Percentiles rank a stretch among this genome's conserved stretches.
These are phyloP conservation scores for Salix purpurea DNA, from an alignment of 345 rosid genomes.

Conservation along the genomic window DNA sequence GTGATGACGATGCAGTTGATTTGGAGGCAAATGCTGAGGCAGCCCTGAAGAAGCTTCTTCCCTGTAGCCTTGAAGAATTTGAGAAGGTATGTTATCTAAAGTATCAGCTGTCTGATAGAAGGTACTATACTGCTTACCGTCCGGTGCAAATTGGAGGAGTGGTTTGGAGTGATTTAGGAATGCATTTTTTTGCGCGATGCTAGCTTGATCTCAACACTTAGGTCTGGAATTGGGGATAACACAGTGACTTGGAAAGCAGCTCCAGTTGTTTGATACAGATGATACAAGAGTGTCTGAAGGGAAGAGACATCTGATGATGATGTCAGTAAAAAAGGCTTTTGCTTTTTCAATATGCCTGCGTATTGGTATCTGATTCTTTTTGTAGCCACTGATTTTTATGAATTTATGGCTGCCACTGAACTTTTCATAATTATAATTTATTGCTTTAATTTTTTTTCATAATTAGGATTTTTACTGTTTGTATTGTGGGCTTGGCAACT, in stretches of 20 bases:
- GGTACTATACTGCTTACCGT: not conserved
- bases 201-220: not conserved
- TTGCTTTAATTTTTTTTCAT: not conserved
- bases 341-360: not conserved
- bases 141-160: not conserved
- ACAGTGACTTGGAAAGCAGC: not conserved
- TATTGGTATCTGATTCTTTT: not conserved
- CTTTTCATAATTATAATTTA: not conserved
- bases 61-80: conserved; percentile 66
- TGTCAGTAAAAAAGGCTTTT: not conserved
- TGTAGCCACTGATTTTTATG: not conserved
- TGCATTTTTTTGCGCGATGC: not conserved
- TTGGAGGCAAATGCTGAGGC: conserved; percentile 68
- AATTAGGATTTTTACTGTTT: not conserved
- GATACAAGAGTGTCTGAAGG: not conserved
- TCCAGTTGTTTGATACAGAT: not conserved
- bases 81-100: conserved; percentile 52
- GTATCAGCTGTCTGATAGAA: not conserved
- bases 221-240: not conserved
- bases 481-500: not conserved
- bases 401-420: not conserved
- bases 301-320: not conserved
- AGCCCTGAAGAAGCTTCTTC: conserved; percentile 72
- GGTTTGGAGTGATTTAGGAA: not conserved
- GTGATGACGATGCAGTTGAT: conserved; percentile 67